Evolutionary conservation across 2,329 filamentous ascomycete genomes (phyloP).

Genomic region (Fonsecaea pugnacius): DNA sequence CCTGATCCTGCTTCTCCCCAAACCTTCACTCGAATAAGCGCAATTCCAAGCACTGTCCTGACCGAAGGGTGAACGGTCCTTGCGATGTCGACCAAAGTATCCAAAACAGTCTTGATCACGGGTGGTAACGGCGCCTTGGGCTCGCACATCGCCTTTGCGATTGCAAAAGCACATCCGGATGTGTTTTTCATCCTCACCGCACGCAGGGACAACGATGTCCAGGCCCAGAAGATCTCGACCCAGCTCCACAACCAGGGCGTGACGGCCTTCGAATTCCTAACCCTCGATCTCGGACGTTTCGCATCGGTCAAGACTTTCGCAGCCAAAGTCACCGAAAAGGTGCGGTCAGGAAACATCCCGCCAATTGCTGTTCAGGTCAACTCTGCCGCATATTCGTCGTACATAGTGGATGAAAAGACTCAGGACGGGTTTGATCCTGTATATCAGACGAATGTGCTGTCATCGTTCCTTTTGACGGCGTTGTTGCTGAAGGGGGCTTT

Average conservation of each 20-base stretch:
- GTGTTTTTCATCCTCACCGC: constrained; percentile 18
- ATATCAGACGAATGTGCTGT: constrained; percentile 15
- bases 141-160: constrained; percentile 14
- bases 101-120: constrained; percentile 16
- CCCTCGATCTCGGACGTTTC: constrained; percentile 8
- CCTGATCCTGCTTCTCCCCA: not conserved
- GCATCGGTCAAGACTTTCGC: constrained; percentile 12
- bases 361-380: constrained; percentile 11
- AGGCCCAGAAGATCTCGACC: constrained; percentile 13
- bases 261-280: constrained; percentile 9
- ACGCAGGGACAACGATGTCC: constrained; percentile 9
- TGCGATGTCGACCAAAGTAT: constrained; percentile 8
- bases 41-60: not conserved
- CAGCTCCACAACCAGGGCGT: constrained; percentile 10
- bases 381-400: constrained; percentile 15
- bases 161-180: constrained; percentile 15
- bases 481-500: constrained; percentile 11
- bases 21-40: too few relatives aligned
- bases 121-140: constrained; percentile 14
- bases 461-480: constrained; percentile 14
- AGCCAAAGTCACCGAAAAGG: constrained; percentile 12
- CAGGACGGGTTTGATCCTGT: constrained; percentile 9
- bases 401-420: constrained; percentile 9
- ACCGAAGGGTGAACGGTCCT: not conserved
- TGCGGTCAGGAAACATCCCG: constrained; percentile 4